Base-by-base conservation (phyloP, 768 basidiomycete species). In the Tulasnella sp. region DNA sequence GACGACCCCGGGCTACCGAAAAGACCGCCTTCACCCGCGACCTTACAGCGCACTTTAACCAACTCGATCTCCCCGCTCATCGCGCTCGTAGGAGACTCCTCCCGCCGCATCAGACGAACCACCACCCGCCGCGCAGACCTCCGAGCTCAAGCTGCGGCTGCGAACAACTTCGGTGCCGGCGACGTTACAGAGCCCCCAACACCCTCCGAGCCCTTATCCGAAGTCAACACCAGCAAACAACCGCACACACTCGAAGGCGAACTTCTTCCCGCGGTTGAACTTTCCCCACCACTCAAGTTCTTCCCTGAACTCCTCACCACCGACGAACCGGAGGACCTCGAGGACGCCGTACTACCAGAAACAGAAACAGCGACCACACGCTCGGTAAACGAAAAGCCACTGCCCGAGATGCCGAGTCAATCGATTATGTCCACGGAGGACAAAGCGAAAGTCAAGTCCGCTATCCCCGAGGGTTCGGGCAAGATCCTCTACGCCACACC, bases 401-500 rank as follows among this genome's bases (percentile, higher is more conserved):
- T 40, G n/a, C 71, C 39, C 44, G 40, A 35, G 23, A 96, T 95
- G 94, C 92, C 94, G 18, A 84, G 90, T 16, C 89, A 90, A 79
- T 91, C 92, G 4, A 89, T 90, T 1, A 86, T 97, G 39, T 89
- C 88, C 26, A 83, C 86, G 44, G 91, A 91, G 78, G 96, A 98
- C 81, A 98, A 94, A 84, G 83, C 86, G 40, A 91, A 89, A 81
- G 88, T 99, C 80, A 93, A 91, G 83, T 83, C 84, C 15, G 88
- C 90, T 3, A 84, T 94, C 29, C 86, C 90, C 4, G 81, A 83
- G 0, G 83, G 88, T 3, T 85, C 81, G 29, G 89, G 91, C 86
- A 97, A 97, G 87, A 93, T 97, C 80, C 81, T 90, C 67, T 89
- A 85, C 57, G 96, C 95, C n/a, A 90, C 92, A 0, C 88, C 94